Evolutionary conservation across 495 filamentous ascomycete genomes (phyloP).

Genomic region (Cudoniella acicularis): DNA sequence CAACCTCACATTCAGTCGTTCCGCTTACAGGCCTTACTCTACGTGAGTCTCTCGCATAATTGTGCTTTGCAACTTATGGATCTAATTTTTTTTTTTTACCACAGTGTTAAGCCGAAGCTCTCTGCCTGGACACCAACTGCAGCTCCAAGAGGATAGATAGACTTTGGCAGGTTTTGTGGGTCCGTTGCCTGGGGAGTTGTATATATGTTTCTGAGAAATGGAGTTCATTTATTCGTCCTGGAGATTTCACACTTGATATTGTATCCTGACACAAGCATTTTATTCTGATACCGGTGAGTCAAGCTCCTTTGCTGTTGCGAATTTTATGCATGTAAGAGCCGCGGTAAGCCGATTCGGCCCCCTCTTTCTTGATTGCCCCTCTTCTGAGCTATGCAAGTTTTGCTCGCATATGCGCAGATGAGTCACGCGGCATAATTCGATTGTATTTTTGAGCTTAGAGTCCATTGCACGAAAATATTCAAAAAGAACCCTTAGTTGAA

Average conservation of each 20-base stretch:
- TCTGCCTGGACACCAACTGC: slow-evolving; percentile 41
- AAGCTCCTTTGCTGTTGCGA: no score
- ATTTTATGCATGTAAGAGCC: no score
- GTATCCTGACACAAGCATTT: background rate
- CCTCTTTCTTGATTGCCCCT: no score
- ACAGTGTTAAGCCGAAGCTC: slow-evolving; percentile 43
- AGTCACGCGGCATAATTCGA: no score
- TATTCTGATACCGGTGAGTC: no score
- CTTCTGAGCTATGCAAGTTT: no score
- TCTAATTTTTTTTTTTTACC: background rate
- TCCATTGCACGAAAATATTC: no score
- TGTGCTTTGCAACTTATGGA: background rate
- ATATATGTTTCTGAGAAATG: slow-evolving; percentile 13
- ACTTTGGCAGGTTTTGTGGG: background rate
- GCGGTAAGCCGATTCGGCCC: no score
- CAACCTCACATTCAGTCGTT: slow-evolving; percentile 68
- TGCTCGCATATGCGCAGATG: no score
- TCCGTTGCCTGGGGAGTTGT: slow-evolving; percentile 5
- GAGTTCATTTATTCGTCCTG: background rate
- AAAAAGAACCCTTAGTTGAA: no score
- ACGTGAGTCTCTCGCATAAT: slow-evolving; percentile 60
- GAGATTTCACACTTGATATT: background rate
- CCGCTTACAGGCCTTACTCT: slow-evolving; percentile 86
- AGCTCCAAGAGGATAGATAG: slow-evolving; percentile 31
- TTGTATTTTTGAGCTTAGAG: no score